Evolutionary conservation across 139 green algal species (phyloP).

Genomic region (Coelastrella sp.): DNA sequence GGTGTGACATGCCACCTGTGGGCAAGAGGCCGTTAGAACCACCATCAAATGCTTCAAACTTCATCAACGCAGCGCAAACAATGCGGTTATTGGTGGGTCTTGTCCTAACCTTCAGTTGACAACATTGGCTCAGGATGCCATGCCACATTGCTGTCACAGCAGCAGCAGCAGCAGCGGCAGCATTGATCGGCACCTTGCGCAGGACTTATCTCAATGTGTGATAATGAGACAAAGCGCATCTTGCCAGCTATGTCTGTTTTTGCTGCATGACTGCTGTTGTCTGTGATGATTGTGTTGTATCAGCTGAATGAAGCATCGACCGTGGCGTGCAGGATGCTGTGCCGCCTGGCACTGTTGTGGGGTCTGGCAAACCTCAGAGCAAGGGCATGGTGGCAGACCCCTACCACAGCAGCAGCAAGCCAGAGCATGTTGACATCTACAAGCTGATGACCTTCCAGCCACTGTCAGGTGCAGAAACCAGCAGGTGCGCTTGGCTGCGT

Average conservation of each 20-base stretch:
- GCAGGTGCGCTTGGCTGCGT: background rate
- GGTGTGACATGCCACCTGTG: constrained; percentile 37
- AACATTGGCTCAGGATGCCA: background rate
- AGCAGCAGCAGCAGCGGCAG: no score
- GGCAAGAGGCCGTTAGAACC: constrained; percentile 24
- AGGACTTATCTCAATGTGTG: background rate
- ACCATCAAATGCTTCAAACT: background rate
- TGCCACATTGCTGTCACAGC: background rate
- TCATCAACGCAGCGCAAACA: constrained; percentile 23
- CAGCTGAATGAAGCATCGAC: background rate
- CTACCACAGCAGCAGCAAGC: constrained; percentile 11
- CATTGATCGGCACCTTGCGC: no score
- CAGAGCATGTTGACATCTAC: constrained; percentile 30
- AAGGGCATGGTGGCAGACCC: constrained; percentile 21
- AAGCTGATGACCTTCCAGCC: constrained; percentile 20
- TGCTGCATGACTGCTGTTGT: background rate
- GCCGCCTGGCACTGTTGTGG: constrained; percentile 1
- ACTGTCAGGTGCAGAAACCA: background rate
- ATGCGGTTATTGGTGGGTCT: constrained; percentile 13
- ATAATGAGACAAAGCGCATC: background rate
- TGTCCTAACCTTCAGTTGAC: background rate
- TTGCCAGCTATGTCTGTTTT: background rate
- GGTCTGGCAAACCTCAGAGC: background rate
- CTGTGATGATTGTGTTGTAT: no score
- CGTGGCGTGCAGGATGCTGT: background rate